These are phyloP conservation scores for Hortiboletus flavorubellus DNA, from an alignment of 768 basidiomycete species.

Conservation along the genomic window DNA sequence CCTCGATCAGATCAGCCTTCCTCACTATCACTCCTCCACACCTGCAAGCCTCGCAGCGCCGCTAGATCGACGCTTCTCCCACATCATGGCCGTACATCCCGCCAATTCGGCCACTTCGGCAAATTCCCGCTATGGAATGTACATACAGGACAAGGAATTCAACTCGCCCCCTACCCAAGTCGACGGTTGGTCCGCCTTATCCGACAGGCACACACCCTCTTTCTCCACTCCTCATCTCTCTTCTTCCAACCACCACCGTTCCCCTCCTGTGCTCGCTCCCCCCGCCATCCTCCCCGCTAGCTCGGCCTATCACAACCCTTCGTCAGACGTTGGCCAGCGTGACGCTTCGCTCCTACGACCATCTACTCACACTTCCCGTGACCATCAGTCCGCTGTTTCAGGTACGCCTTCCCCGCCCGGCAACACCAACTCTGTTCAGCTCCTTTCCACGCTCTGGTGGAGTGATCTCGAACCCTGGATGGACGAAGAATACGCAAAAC, in stretches of 20 bases:
- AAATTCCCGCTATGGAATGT: constrained; percentile 35
- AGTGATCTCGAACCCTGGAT: constrained; percentile 93
- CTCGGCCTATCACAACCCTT: constrained; percentile 14
- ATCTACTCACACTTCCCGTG: constrained; percentile 15
- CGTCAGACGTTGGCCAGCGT: constrained; percentile 24
- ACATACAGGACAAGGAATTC: constrained; percentile 37
- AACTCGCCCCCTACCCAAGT: constrained; percentile 16
- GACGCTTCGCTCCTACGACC: constrained; percentile 13
- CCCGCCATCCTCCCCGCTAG: constrained; percentile 21
- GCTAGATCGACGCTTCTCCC: constrained; percentile 24
- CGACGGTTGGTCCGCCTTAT: constrained; percentile 32
- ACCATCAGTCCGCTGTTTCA: constrained; percentile 13
- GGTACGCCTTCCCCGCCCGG: constrained; percentile 23
- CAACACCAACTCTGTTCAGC: constrained; percentile 29
- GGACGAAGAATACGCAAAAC: constrained; percentile 93
- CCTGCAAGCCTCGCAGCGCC: constrained; percentile 7
- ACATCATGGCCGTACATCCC: constrained; percentile 13
- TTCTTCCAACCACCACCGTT: constrained; percentile 47
- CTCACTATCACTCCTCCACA: constrained; percentile 13
- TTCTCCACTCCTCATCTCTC: constrained; percentile 26
- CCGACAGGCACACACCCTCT: constrained; percentile 34
- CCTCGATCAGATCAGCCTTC: constrained; percentile 26
- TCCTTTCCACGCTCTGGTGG: constrained; percentile 76
- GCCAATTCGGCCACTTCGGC: constrained; percentile 26
- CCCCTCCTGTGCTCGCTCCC: constrained; percentile 31